phyloP scores from a whole-genome alignment of 805 yeast species.

The Yarrowia porcina region DNA sequence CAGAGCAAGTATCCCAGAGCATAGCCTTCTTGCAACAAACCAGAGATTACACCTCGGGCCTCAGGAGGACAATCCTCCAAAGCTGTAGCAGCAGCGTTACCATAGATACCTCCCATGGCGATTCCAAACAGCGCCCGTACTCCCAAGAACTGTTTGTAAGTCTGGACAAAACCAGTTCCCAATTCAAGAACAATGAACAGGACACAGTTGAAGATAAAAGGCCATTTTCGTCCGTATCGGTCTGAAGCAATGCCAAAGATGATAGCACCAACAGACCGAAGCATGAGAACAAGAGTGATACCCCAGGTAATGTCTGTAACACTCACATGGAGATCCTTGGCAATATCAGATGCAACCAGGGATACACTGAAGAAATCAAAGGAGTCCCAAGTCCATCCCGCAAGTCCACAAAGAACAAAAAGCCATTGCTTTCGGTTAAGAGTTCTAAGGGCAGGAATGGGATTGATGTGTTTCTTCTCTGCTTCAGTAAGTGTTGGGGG shows the following conservation, averaged over 20 bases:
- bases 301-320: constrained; percentile 66
- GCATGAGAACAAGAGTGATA: constrained; percentile 41
- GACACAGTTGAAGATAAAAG: not conserved
- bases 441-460: not conserved
- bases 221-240: constrained; percentile 2
- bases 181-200: not conserved
- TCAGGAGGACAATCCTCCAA: constrained; percentile 59
- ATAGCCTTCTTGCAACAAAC: constrained; percentile 39
- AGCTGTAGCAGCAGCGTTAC: constrained; percentile 62
- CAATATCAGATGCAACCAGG: constrained; percentile 51
- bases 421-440: constrained; percentile 51
- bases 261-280: constrained; percentile 1
- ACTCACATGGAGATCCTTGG: constrained; percentile 45
- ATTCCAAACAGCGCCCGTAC: constrained; percentile 65
- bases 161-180: constrained; percentile 35
- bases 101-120: constrained; percentile 70
- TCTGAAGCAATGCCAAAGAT: constrained; percentile 1
- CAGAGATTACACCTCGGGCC: constrained; percentile 62
- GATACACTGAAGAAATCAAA: constrained; percentile 67
- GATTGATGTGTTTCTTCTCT: constrained; percentile 12
- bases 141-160: constrained; percentile 56
- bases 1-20: not conserved
- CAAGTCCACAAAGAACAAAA: constrained; percentile 55
- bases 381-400: constrained; percentile 71
- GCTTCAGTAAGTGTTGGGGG: not conserved